Evolutionary conservation across 768 basidiomycete genomes (phyloP).

Genomic region (Tricholoma furcatifolium): DNA sequence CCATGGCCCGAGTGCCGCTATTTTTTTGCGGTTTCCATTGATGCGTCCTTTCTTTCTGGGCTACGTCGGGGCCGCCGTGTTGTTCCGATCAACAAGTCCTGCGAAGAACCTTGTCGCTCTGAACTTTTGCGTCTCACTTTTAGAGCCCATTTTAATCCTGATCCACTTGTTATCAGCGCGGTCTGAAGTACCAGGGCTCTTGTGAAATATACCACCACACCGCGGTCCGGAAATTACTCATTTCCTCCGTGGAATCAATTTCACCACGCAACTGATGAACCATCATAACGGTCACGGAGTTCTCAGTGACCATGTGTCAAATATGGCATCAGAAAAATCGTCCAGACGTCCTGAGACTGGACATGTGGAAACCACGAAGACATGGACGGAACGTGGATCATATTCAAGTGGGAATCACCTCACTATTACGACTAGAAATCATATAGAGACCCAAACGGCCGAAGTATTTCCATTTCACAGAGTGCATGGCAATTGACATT

Average conservation of each 20-base stretch:
- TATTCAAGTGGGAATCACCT: slow-evolving; percentile 7
- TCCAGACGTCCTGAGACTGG: slow-evolving; percentile 24
- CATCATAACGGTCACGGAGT: slow-evolving; percentile 30
- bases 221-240: slow-evolving; percentile 33
- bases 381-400: slow-evolving; percentile 23
- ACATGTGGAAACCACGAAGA: slow-evolving; percentile 32
- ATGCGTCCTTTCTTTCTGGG: slow-evolving; percentile 23
- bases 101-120: slow-evolving; percentile 16
- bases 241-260: slow-evolving; percentile 36
- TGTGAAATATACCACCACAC: slow-evolving; percentile 25
- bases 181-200: not conserved
- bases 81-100: slow-evolving; percentile 36
- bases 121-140: not conserved
- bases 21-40: slow-evolving; percentile 12
- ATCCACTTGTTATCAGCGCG: slow-evolving; percentile 13
- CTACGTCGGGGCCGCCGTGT: slow-evolving; percentile 26
- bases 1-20: slow-evolving; percentile 3
- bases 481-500: not conserved
- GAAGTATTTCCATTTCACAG: slow-evolving; percentile 6
- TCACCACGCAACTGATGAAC: slow-evolving; percentile 14
- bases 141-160: not conserved
- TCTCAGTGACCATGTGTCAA: slow-evolving; percentile 32
- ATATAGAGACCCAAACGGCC: slow-evolving; percentile 5
- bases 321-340: slow-evolving; percentile 33
- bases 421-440: slow-evolving; percentile 6